Conservation (phyloP, 176 grass and related monocot genomes). For the Bromus sterilis region DNA sequence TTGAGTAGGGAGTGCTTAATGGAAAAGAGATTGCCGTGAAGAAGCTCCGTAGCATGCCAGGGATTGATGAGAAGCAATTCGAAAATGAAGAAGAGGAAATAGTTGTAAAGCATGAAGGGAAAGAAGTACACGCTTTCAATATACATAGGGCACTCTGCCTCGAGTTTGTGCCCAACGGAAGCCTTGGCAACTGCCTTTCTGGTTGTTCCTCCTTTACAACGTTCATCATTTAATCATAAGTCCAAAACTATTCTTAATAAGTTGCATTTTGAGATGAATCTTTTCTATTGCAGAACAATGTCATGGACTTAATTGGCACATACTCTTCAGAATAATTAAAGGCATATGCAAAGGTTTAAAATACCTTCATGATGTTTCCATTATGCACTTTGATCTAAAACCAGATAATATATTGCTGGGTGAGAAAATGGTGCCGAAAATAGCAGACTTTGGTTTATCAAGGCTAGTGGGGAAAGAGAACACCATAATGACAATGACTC, state of each 20-base stretch:
- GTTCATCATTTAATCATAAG: neutral
- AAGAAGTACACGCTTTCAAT: neutral
- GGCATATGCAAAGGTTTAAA: neutral
- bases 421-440: conserved; percentile 1
- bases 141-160: conserved; percentile 8
- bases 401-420: conserved; percentile 5
- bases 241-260: neutral
- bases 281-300: neutral
- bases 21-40: conserved; percentile 4
- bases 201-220: neutral
- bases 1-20: neutral
- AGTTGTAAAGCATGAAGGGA: neutral
- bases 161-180: conserved; percentile 3
- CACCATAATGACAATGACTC: neutral
- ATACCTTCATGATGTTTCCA: neutral
- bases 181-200: neutral
- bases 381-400: conserved; percentile 6
- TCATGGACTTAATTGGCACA: neutral
- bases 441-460: conserved; percentile 1
- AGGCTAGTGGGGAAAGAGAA: neutral
- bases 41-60: neutral
- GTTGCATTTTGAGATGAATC: neutral
- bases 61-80: neutral
- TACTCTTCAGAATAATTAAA: neutral
- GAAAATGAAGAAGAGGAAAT: neutral